Conservation (phyloP, 495 filamentous ascomycete genomes). For the Cladorrhinum samala region DNA sequence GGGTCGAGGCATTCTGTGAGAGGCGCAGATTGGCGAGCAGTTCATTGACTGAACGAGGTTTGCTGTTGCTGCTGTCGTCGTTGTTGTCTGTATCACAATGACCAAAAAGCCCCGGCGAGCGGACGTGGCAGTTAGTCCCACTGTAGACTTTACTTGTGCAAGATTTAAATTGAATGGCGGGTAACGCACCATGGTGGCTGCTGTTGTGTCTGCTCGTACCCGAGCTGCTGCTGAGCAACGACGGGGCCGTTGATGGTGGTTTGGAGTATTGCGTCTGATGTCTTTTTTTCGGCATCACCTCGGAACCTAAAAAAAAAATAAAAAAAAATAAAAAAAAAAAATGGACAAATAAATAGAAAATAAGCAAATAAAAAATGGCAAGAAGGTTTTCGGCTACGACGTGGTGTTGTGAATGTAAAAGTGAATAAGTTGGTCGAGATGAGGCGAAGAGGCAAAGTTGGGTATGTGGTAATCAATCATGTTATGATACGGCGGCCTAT, state of each 20-base stretch:
- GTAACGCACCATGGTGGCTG: slow-evolving; percentile 6
- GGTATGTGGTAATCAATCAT: no score
- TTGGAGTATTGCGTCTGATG: slow-evolving; percentile 44
- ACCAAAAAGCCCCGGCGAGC: no score
- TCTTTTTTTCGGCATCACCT: slow-evolving; percentile 52
- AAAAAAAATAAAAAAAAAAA: neutral
- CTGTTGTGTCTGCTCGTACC: slow-evolving; percentile 18
- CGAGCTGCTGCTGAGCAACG: slow-evolving; percentile 31
- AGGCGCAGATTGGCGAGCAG: slow-evolving; percentile 45
- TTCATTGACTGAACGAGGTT: slow-evolving; percentile 42
- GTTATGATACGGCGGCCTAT: no score
- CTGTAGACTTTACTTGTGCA: no score
- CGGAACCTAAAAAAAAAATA: neutral
- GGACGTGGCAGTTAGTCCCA: no score
- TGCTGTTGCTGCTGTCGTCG: neutral
- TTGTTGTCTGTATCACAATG: no score
- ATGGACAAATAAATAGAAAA: neutral
- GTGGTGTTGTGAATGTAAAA: no score
- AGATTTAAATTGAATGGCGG: neutral
- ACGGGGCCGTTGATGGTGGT: slow-evolving; percentile 45
- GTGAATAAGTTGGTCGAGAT: no score
- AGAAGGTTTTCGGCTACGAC: no score
- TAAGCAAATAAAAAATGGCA: no score
- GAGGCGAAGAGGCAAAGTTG: no score
- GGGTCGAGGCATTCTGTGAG: neutral